phyloP scores from a whole-genome alignment of 1,139 yeast genomes.

The Saccharomyces pastorianus region DNA sequence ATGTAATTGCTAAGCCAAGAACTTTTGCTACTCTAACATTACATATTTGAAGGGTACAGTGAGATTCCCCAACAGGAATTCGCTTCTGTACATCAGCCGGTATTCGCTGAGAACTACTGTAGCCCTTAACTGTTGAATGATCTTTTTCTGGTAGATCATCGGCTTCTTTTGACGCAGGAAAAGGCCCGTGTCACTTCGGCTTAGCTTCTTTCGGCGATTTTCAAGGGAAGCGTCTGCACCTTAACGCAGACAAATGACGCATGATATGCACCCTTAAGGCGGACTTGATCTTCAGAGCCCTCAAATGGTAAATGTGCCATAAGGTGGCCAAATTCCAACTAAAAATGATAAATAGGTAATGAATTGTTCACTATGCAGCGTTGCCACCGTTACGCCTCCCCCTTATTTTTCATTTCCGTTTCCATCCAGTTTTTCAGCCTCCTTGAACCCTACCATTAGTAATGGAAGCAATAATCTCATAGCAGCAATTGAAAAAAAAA shows the following conservation, averaged over 20 bases:
- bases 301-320: background rate
- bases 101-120: background rate
- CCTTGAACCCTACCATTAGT: background rate
- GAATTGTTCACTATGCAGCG: background rate
- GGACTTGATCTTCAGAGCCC: background rate
- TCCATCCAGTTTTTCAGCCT: background rate
- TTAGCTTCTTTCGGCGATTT: background rate
- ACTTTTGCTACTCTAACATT: background rate
- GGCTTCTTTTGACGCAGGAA: background rate
- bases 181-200: background rate
- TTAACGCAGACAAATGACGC: background rate
- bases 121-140: background rate
- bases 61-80: background rate
- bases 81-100: background rate
- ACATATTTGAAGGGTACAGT: background rate
- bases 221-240: background rate
- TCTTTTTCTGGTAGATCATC: background rate
- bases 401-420: background rate
- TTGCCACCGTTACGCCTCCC: background rate
- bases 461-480: background rate
- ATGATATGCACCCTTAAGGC: background rate
- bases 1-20: background rate
- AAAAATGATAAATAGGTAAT: background rate
- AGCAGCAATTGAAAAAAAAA: too few species aligned
- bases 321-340: background rate